Evolutionary conservation across 2,329 filamentous ascomycete species (phyloP), one percentile per base, ranked within the genome.

Genomic region (Microascus cirrosus): DNA sequence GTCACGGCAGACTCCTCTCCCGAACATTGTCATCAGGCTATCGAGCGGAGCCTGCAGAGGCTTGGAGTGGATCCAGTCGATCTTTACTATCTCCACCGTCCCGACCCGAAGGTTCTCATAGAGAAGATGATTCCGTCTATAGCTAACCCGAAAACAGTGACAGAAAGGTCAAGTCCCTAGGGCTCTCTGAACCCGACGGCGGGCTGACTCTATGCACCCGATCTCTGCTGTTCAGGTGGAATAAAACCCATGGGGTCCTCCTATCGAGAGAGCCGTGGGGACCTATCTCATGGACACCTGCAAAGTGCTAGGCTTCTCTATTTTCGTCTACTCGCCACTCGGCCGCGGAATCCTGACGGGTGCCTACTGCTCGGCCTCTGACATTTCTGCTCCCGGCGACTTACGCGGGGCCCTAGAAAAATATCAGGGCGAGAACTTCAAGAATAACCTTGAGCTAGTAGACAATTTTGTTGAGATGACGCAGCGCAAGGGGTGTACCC

Each of bases 281-380:
- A 74, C 25, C 68, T 86, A 1, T 69, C 85, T n/a, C n/a, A n/a
- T n/a, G 1, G 68, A 73, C 34, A 81, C 82, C 0, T 79, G 75
- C 59, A 74, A 77, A n/a, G 80, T 85, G 63, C 76, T 86, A 2
- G 82, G 81, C 1, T 70, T 83, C 2, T 71, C 79, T 1, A 69
- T 82, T 6, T 74, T 87, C 2, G 77, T 80, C 1, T 85, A 83
- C 68, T n/a, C 77, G 75, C 83, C 83, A 1, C 74, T 87, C 2
- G 82, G 81, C 2, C 74, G 82, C 1, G 83, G 83, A 11, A 68
- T 86, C 60, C 64, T 86, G 28, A 77, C 79, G 0, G 81, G 81
- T 2, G 65, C 67, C 4, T 75, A 79, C 65, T 71, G 71, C 48
- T 42, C 10, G 3, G 73, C 70, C 3, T 66, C 64, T 0, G 70